Percentiles rank a stretch among this genome's conserved stretches.
phyloP scores from a whole-genome alignment of 305 asterid genomes.

The Solanum hybrid region DNA sequence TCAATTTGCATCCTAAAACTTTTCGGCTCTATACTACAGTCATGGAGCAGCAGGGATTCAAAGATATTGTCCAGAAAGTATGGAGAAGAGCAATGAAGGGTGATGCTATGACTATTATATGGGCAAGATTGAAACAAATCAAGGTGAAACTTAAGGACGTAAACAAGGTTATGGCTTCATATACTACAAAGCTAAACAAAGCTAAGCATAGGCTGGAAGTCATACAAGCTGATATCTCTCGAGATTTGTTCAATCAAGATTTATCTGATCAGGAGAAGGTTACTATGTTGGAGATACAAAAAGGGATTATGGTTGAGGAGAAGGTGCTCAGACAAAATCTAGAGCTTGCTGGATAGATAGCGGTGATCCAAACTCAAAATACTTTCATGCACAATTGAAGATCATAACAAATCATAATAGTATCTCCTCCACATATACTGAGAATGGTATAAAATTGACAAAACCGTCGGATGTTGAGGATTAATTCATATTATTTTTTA shows the following conservation, averaged over 20 bases:
- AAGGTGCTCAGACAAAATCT: background rate
- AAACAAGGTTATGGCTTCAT: background rate
- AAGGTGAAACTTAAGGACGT: background rate
- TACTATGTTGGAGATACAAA: background rate
- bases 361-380: background rate
- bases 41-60: background rate
- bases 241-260: background rate
- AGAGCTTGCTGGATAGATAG: background rate
- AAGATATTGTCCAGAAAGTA: background rate
- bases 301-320: background rate
- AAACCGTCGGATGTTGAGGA: background rate
- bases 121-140: background rate
- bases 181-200: background rate
- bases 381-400: background rate
- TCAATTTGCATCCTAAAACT: background rate
- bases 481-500: background rate
- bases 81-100: background rate
- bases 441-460: background rate
- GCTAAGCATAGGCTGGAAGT: background rate
- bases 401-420: background rate
- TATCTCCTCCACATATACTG: background rate
- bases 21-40: background rate
- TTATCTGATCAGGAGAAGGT: background rate
- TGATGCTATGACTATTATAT: background rate
- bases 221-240: background rate